A percentile compares a stretch with the other conserved stretches of the same genome.
phyloP scores from a whole-genome alignment of 2,329 filamentous ascomycete species.

The Annulohypoxylon truncatum region DNA sequence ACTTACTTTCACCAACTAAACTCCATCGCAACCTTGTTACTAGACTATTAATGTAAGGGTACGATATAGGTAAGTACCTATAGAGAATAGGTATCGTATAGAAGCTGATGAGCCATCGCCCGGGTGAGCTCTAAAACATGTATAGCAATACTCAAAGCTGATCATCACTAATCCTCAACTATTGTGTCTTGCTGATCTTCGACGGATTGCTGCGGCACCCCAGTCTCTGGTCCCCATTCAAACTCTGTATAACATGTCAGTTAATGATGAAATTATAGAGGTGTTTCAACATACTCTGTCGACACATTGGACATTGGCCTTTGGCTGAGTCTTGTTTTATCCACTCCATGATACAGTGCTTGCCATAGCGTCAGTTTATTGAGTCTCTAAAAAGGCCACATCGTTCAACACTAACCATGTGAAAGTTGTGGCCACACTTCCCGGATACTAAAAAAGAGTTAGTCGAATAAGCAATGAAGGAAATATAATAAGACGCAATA shows the following conservation, averaged over 20 bases:
- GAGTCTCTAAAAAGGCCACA: not conserved
- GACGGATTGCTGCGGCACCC: conserved; percentile 28
- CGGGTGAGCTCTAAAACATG: not conserved
- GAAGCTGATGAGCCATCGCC: not conserved
- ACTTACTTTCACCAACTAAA: conserved; percentile 17
- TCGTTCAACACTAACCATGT: conserved; percentile 80
- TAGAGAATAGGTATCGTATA: not conserved
- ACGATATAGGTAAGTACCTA: not conserved
- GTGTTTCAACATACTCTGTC: conserved; percentile 75
- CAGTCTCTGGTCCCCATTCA: conserved; percentile 47
- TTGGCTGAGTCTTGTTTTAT: conserved; percentile 94
- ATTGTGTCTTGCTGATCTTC: conserved; percentile 40
- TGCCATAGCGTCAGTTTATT: conserved; percentile 37
- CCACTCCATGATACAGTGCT: conserved; percentile 98
- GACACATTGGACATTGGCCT: conserved; percentile 97
- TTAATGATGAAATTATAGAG: not conserved
- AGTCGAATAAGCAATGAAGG: conserved; percentile 19
- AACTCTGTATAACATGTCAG: conserved; percentile 46
- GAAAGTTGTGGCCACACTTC: conserved; percentile 97
- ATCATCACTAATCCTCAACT: conserved; percentile 30
- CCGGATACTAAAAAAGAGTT: conserved; percentile 76
- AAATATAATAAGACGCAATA: not conserved
- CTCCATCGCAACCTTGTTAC: not conserved
- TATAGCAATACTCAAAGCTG: not conserved
- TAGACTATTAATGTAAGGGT: not conserved